These are phyloP conservation scores for Kalmusia sp. DNA, from an alignment of 2,329 filamentous ascomycete species.

Conservation along the genomic window DNA sequence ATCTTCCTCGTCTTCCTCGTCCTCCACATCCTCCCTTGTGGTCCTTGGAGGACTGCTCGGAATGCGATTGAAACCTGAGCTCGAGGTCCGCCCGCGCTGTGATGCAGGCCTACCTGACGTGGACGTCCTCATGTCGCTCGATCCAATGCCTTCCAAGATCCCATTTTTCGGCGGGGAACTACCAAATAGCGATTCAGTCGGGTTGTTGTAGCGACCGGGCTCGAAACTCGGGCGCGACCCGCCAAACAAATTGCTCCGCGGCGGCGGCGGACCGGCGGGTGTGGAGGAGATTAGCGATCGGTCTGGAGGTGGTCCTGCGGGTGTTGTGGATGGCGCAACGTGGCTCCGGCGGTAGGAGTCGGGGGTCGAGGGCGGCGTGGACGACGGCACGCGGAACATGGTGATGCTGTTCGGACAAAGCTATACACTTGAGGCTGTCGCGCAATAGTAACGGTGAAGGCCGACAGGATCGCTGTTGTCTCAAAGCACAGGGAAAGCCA, in stretches of 20 bases:
- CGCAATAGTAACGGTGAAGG: background rate
- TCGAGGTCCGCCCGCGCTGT: conserved; percentile 36
- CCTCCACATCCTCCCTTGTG: conserved; percentile 45
- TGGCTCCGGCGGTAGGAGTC: conserved; percentile 34
- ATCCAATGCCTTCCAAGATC: conserved; percentile 35
- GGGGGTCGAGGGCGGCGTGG: conserved; percentile 46
- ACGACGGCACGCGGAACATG: conserved; percentile 45
- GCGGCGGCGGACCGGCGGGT: conserved; percentile 61
- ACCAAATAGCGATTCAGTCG: conserved; percentile 28
- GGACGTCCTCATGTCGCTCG: conserved; percentile 34
- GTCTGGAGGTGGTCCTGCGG: conserved; percentile 63
- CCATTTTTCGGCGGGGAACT: conserved; percentile 46
- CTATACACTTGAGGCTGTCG: background rate
- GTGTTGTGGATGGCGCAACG: conserved; percentile 61
- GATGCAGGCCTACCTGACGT: conserved; percentile 33
- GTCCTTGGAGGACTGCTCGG: conserved; percentile 46
- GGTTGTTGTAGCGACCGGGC: conserved; percentile 26
- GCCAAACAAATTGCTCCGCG: conserved; percentile 53
- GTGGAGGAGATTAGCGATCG: conserved; percentile 59
- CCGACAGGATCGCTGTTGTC: background rate
- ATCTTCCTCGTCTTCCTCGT: conserved; percentile 51
- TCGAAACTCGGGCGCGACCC: conserved; percentile 55
- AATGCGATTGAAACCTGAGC: conserved; percentile 34
- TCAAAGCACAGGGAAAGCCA: background rate
- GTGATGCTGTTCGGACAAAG: conserved; percentile 13